Evolutionary conservation across 2,329 filamentous ascomycete species (phyloP).

Genomic region (Fusarium pseudocircinatum): DNA sequence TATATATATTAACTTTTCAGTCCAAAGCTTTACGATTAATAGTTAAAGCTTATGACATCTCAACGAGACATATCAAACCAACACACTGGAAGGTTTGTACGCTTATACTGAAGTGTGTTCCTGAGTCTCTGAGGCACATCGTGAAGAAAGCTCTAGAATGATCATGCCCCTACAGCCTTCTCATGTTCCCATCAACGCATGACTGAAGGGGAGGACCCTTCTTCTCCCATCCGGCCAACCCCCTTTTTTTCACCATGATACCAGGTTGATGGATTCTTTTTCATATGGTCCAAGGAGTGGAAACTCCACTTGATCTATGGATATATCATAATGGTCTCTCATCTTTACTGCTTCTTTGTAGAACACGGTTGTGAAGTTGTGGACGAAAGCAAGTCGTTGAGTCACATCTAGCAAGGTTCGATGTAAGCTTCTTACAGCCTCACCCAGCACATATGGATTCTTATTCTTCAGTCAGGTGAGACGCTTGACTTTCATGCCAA

Average conservation of each 20-base stretch:
- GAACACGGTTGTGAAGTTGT: neutral
- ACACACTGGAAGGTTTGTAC: neutral
- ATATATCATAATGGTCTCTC: neutral
- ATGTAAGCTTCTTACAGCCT: neutral
- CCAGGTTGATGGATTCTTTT: neutral
- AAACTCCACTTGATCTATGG: neutral
- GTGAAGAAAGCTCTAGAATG: neutral
- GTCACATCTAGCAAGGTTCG: neutral
- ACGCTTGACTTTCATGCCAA: neutral
- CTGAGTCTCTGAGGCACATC: neutral
- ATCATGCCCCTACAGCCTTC: neutral
- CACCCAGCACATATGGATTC: too few relatives aligned
- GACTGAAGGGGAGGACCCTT: too few relatives aligned
- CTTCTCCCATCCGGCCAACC: neutral
- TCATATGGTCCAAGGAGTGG: neutral
- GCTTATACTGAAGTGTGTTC: neutral
- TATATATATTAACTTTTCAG: neutral
- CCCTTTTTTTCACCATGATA: neutral
- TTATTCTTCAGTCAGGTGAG: too few relatives aligned
- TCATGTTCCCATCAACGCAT: neutral
- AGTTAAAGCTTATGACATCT: neutral
- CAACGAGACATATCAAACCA: neutral
- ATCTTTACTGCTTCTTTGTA: neutral
- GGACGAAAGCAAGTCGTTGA: neutral
- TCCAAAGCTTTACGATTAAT: neutral